Evolutionary conservation across 352 stramenopile species (phyloP).

Genomic region (Pythium dissotocum): DNA sequence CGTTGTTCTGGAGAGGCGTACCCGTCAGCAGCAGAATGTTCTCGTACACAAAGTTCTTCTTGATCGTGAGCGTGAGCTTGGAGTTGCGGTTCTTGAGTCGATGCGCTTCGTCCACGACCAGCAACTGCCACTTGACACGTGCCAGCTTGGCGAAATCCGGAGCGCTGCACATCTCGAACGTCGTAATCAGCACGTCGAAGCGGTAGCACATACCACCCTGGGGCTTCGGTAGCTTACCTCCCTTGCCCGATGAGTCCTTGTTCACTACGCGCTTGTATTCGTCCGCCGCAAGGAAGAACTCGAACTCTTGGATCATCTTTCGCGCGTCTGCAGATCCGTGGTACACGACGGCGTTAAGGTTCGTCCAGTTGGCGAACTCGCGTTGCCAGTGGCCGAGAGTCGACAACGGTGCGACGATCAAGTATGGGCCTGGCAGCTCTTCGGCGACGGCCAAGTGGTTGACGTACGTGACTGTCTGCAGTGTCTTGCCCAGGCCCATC

Average conservation of each 20-base stretch:
- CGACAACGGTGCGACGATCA: conserved; percentile 98
- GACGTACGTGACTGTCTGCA: conserved; percentile 95
- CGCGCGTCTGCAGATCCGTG: conserved; percentile 93
- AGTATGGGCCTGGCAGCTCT: conserved; percentile 93
- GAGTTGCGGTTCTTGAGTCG: conserved; percentile 98
- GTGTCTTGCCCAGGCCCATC: conserved; percentile 97
- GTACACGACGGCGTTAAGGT: conserved; percentile 99
- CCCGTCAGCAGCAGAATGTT: conserved; percentile 90
- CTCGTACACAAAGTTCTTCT: conserved; percentile 76
- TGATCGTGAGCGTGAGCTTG: conserved; percentile 90
- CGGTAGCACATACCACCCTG: conserved; percentile 72
- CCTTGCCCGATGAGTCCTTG: conserved; percentile 15
- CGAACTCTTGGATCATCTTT: conserved; percentile 91
- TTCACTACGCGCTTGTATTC: conserved; percentile 31
- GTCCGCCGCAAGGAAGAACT: conserved; percentile 90
- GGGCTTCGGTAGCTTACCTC: conserved; percentile 31
- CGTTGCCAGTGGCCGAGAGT: conserved; percentile 98
- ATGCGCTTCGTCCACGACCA: conserved; percentile 99
- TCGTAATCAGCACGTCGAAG: conserved; percentile 99
- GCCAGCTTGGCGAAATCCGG: conserved; percentile 94
- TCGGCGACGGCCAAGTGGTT: conserved; percentile 96
- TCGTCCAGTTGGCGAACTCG: conserved; percentile 94
- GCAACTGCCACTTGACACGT: conserved; percentile 92
- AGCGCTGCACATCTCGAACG: conserved; percentile 97
- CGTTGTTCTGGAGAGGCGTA: conserved; percentile 90